Evolutionary conservation across 768 basidiomycete species (phyloP), one percentile per base, ranked within the genome.

Genomic region (Suillus tomentosus): DNA sequence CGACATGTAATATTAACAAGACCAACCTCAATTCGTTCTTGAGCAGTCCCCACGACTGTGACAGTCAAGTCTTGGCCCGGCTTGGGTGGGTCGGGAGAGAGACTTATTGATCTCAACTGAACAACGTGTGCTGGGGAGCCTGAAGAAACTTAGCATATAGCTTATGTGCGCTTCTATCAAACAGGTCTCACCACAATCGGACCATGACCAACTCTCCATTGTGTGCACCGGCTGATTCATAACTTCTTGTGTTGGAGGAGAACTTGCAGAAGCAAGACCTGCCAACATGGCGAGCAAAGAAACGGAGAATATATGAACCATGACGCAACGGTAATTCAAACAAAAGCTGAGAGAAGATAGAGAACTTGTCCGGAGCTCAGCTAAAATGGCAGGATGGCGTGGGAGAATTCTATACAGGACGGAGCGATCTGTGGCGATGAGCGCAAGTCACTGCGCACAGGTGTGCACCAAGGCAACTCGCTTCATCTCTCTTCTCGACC

Each of bases 21-120:
- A 61, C 79, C 36, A 65, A 96, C 96, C 80, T 91, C 82, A 66
- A 99, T 87, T 6, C 69, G 74, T 62, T 87, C 75, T 8, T 74
- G 68, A 2, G 88, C 91, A 3, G 69, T 72, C 3, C 88, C 96
- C 7, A 79, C 79, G 19, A 91, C 96, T 5, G 78, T 89, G 66
- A 99, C 89, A n/a, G 94, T 96, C 70, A 99, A 78, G 68, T 94
- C 84, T 72, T 92, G 69, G 5, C 97, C 97, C 5, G 95, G 93
- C 69, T 86, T 73, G 1, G 97, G 97, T 39, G 96, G 96, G 71
- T 98, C 94, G 0, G 97, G 97, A 17, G 78, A 83, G 45, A 98
- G 80, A 3, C 72, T 62, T 63, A 98, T 88, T n/a, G 85, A 88
- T 22, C 91, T 71, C 61, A 98, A 79, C 68, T 89, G 83, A 64